Conservation (phyloP, 805 yeast genomes). For the Barnettozyma sucrosica region DNA sequence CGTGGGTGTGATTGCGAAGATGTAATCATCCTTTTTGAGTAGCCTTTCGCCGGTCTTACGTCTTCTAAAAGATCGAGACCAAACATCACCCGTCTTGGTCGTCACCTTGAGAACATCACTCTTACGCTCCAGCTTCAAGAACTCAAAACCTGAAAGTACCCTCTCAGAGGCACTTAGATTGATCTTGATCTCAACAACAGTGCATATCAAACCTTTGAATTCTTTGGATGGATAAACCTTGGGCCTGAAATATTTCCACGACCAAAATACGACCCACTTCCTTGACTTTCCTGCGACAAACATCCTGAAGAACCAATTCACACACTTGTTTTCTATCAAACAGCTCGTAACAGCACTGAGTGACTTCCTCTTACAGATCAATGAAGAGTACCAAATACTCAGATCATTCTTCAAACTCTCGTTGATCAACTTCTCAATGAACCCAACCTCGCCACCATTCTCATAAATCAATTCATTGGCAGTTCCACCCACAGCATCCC, state of each 20-base stretch:
- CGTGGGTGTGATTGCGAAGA: conserved; percentile 10
- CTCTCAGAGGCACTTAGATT: conserved; percentile 8
- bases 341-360: conserved; percentile 6
- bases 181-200: conserved; percentile 15
- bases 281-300: conserved; percentile 21
- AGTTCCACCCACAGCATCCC: conserved; percentile 28
- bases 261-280: conserved; percentile 27
- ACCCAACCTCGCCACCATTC: conserved; percentile 41
- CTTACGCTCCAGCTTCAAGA: neutral
- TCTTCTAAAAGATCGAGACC: conserved; percentile 25
- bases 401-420: conserved; percentile 24
- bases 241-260: conserved; percentile 13
- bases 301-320: conserved; percentile 16
- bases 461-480: conserved; percentile 33
- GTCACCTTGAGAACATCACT: neutral
- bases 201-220: conserved; percentile 5
- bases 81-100: conserved; percentile 17
- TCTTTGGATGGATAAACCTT: conserved; percentile 3
- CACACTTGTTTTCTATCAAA: neutral
- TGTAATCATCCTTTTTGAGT: conserved; percentile 1
- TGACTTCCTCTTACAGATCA: conserved; percentile 29
- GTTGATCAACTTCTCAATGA: conserved; percentile 31
- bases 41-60: conserved; percentile 1
- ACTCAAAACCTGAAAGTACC: neutral
- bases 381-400: conserved; percentile 36